Base-by-base conservation (phyloP, 2,329 filamentous ascomycete genomes). In the Diaporthe helianthi region DNA sequence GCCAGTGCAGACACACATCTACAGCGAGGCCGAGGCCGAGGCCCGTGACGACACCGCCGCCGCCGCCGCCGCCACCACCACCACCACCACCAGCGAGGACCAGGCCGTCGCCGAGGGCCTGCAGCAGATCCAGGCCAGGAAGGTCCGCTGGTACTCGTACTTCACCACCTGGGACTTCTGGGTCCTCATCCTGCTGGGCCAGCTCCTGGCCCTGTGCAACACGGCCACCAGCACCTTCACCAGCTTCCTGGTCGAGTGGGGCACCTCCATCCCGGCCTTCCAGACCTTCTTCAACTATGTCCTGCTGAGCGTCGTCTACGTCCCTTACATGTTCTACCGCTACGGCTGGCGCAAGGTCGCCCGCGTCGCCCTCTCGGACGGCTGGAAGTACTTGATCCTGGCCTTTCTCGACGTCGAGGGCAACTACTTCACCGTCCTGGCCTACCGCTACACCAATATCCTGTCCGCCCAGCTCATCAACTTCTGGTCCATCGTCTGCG, bases 401-500 rank as follows among this genome's bases (percentile, higher is more conserved):
- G 90, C 92, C 65, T 98, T 98, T 80, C 87, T 96, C 74, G 96
- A 99, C 78, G 95, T 98, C 61, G 88, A 98, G 81, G 96, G 96
- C 71, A 99, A 99, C 83, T 99, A 98, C 84, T 98, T 98, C 79
- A 94, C 94, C 76, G 95, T 99, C 63, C 86, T 98, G 61, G 96
- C 95, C 6, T 99, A 98, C 83, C 87, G 92, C 70, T 90, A 97
- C 84, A 97, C 95, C 67, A 98, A 94, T 76, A 91, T 98, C 75
- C 86, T 98, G 60, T 96, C 92, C 24, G 94, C 94, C 19, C 94
- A 98, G 84, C 87, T 99, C 65, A 93, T 99, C 82, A 98, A 98
- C 85, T 98, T 98, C 83, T 98, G 95, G 95, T 93, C 94, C 75
- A 98, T 99, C 74, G 93, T 97, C 63, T 90, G 95, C 72, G 96